phyloP scores from a whole-genome alignment of 2,329 filamentous ascomycete species.

The Penicillium sp. region DNA sequence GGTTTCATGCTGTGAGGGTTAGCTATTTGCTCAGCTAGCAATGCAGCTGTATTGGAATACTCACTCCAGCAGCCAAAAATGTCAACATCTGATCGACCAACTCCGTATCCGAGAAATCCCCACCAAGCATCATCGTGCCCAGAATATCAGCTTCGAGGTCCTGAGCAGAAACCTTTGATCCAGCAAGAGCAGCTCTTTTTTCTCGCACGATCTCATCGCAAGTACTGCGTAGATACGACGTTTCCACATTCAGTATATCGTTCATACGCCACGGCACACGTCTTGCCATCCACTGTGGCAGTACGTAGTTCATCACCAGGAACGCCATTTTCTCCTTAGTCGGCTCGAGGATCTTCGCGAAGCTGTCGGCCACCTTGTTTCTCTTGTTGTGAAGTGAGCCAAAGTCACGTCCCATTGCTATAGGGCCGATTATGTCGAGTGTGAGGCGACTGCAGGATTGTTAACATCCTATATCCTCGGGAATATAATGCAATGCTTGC shows the following conservation, averaged over 20 bases:
- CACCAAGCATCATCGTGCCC: slow-evolving; percentile 38
- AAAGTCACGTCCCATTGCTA: slow-evolving; percentile 58
- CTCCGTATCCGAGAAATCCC: slow-evolving; percentile 39
- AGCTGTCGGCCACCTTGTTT: slow-evolving; percentile 54
- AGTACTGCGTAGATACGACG: slow-evolving; percentile 30
- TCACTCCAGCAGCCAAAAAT: slow-evolving; percentile 41
- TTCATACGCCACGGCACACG: slow-evolving; percentile 44
- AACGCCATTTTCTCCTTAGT: slow-evolving; percentile 45
- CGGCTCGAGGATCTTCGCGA: slow-evolving; percentile 51
- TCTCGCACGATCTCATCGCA: slow-evolving; percentile 38
- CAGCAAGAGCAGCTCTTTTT: slow-evolving; percentile 28
- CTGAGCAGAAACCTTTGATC: slow-evolving; percentile 38
- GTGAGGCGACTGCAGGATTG: slow-evolving; percentile 46
- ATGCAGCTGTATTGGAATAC: background rate
- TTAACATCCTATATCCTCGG: background rate
- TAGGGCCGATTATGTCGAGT: slow-evolving; percentile 58
- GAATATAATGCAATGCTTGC: background rate
- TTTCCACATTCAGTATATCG: slow-evolving; percentile 29
- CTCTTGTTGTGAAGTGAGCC: slow-evolving; percentile 50
- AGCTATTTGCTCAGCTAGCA: background rate
- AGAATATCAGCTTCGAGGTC: slow-evolving; percentile 40
- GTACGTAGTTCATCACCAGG: slow-evolving; percentile 45
- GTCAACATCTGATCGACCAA: slow-evolving; percentile 45
- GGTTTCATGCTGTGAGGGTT: slow-evolving; percentile 50
- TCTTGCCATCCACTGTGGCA: slow-evolving; percentile 53